These are phyloP conservation scores for Helminthosporium solani DNA, from an alignment of 2,329 filamentous ascomycete genomes.

Conservation along the genomic window DNA sequence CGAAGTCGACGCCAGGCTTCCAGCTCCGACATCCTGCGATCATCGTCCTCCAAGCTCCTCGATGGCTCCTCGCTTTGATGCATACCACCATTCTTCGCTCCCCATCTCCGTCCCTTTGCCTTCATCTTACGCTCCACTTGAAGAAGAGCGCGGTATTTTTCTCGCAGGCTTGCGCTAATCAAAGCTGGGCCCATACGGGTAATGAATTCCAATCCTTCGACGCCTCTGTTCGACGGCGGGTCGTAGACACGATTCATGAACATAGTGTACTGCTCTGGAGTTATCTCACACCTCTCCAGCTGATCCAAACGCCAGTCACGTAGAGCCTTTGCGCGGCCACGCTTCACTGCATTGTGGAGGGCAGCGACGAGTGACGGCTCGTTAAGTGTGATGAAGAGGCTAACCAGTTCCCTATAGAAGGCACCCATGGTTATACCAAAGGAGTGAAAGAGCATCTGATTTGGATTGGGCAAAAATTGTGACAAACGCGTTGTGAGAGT, in stretches of 20 bases:
- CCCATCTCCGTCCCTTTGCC: slow-evolving; percentile 5
- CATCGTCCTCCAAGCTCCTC: neutral
- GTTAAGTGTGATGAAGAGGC: slow-evolving; percentile 30
- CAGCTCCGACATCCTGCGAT: slow-evolving; percentile 1
- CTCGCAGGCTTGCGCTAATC: slow-evolving; percentile 26
- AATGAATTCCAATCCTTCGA: slow-evolving; percentile 25
- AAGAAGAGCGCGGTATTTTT: slow-evolving; percentile 30
- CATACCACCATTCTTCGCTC: slow-evolving; percentile 4
- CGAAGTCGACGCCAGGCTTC: neutral
- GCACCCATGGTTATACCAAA: slow-evolving; percentile 16
- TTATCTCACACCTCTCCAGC: slow-evolving; percentile 13
- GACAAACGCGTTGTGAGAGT: slow-evolving; percentile 22
- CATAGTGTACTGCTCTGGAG: slow-evolving; percentile 11
- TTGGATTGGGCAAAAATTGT: slow-evolving; percentile 24
- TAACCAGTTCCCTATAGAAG: slow-evolving; percentile 15
- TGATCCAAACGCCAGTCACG: slow-evolving; percentile 19
- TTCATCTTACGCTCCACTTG: slow-evolving; percentile 20
- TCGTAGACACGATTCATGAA: slow-evolving; percentile 22
- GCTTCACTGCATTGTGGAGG: slow-evolving; percentile 28
- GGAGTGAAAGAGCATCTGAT: slow-evolving; percentile 10
- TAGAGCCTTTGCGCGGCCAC: slow-evolving; percentile 16
- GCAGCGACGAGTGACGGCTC: slow-evolving; percentile 21
- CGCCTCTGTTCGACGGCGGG: slow-evolving; percentile 5
- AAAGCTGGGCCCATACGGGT: slow-evolving; percentile 25
- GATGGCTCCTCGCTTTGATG: slow-evolving; percentile 7